Base-by-base conservation (phyloP, 2,329 filamentous ascomycete species). In the Geosmithia putterillii region DNA sequence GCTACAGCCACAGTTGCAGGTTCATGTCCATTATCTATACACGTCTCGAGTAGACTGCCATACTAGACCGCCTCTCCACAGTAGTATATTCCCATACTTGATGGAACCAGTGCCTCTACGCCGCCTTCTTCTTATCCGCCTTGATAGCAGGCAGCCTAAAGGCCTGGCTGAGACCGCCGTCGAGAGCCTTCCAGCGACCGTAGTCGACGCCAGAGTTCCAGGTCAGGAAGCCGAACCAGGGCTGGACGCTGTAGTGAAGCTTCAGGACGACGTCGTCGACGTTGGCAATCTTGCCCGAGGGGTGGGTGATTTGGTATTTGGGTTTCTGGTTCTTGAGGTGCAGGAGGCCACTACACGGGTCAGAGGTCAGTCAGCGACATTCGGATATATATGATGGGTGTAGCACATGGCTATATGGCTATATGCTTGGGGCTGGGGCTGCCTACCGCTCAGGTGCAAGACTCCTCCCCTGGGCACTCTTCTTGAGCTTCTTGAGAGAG, bases 291-390 rank as follows among this genome's bases (percentile, higher is more conserved):
- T 80, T 81, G 47, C 89, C 85, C 10, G 74, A 76, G 10, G 90
- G 85, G 61, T 95, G 88, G 4, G 89, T 94, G 64, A 98, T 92
- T 59, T 95, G 88, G 70, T 98, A 98, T 65, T 98, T 98, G 3
- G 89, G 85, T 57, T 82, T 83, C 61, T 95, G 86, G 62, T 89
- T 89, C 57, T 80, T 79, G 51, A 96, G 73, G 45, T 77, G 74
- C 35, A 96, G 65, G 43, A 84, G 74, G 23, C 89, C 90, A 6
- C 81, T 45, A 42, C 7, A 43, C 12, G 4, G 7, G 37, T 34
- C 38, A 38, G 38, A 21, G 40, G 6, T 32, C 28, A 32, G 28
- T 32, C 28, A 32, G 28, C 10, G n/a, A n/a, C n/a, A n/a, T n/a
- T n/a, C n/a, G n/a, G n/a, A n/a, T n/a, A n/a, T n/a, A n/a, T n/a